A percentile compares a stretch with the other conserved stretches of the same genome.
phyloP scores from a whole-genome alignment of 1,284 basidiomycete species.

The Marasmius sp. region DNA sequence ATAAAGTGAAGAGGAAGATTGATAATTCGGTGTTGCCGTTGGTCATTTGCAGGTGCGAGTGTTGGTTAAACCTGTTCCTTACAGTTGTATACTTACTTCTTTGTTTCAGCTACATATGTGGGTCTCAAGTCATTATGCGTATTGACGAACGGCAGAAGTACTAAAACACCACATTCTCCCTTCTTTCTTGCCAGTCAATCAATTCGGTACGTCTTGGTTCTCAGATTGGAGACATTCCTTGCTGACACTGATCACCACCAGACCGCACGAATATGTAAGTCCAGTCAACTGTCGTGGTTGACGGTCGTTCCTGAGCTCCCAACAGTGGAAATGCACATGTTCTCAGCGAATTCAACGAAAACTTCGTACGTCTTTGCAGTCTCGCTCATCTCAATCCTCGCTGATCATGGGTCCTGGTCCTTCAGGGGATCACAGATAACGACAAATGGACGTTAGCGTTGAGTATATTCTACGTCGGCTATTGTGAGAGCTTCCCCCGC shows the following conservation, averaged over 20 bases:
- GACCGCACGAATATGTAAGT: slow-evolving; percentile 56
- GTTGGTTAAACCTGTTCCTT: background rate
- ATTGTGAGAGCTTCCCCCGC: slow-evolving; percentile 35
- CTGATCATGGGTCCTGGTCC: background rate
- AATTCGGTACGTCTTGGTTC: slow-evolving; percentile 42
- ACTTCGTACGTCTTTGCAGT: slow-evolving; percentile 37
- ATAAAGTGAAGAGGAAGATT: slow-evolving; percentile 43
- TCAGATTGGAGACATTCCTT: background rate
- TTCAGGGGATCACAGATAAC: slow-evolving; percentile 48
- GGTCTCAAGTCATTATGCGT: slow-evolving; percentile 20
- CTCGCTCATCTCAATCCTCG: background rate
- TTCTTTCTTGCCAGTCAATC: slow-evolving; percentile 41
- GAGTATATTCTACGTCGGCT: slow-evolving; percentile 59
- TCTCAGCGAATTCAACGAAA: slow-evolving; percentile 48
- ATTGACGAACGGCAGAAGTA: too few species aligned
- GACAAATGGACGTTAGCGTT: slow-evolving; percentile 54
- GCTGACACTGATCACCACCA: slow-evolving; percentile 15
- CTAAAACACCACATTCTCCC: too few species aligned
- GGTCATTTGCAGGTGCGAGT: slow-evolving; percentile 43
- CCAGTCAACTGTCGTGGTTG: background rate
- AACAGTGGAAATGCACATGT: slow-evolving; percentile 55
- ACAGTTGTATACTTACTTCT: background rate
- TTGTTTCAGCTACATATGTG: slow-evolving; percentile 42
- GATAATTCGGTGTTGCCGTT: slow-evolving; percentile 46
- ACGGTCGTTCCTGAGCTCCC: background rate